phyloP scores from a whole-genome alignment of 306 rosid genomes.

The Carpinus viminea region DNA sequence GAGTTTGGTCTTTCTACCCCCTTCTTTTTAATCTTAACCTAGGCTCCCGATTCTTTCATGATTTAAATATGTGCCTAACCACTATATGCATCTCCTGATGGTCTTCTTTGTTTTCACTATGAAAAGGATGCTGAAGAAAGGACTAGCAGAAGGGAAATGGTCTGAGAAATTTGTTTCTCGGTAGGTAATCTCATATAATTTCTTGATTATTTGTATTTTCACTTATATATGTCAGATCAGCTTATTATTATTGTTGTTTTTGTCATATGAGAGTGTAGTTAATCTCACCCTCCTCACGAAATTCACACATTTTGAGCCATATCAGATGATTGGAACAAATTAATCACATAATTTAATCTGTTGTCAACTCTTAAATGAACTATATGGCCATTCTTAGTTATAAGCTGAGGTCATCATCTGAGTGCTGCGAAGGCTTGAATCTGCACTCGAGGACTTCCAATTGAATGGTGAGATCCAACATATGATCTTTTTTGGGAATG shows the following conservation, averaged over 20 bases:
- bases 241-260: not conserved
- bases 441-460: not conserved
- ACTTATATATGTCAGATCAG: not conserved
- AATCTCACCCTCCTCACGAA: not conserved
- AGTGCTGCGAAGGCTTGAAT: not conserved
- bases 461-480: not conserved
- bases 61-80: slow-evolving; percentile 18
- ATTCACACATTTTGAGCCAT: not conserved
- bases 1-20: slow-evolving; percentile 58
- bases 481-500: not conserved
- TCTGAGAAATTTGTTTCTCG: slow-evolving; percentile 89
- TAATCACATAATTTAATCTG: not conserved
- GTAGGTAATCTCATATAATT: slow-evolving; percentile 46
- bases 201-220: slow-evolving; percentile 18
- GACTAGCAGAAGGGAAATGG: slow-evolving; percentile 86
- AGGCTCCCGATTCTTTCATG: slow-evolving; percentile 14
- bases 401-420: not conserved
- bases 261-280: not conserved
- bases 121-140: slow-evolving; percentile 88
- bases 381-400: not conserved
- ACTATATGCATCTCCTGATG: slow-evolving; percentile 31
- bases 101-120: slow-evolving; percentile 35
- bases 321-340: not conserved
- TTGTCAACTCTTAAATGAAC: slow-evolving; percentile 6
- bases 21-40: slow-evolving; percentile 22